Base-by-base conservation (phyloP, 1,284 basidiomycete genomes). In the Austroboletus niveus region DNA sequence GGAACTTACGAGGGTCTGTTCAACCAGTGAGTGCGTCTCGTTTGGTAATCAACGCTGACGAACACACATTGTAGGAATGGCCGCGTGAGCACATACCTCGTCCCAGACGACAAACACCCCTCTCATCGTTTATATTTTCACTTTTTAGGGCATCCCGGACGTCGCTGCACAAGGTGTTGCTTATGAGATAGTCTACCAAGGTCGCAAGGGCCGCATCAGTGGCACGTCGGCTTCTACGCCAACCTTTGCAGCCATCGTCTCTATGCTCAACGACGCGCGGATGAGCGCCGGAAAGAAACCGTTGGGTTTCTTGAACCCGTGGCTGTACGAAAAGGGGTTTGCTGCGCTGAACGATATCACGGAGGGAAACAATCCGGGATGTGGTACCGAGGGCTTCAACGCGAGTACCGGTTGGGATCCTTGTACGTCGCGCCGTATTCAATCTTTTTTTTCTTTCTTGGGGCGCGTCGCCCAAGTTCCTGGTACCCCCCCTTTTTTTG, bases 221-320 rank as follows among this genome's bases (percentile, higher is more conserved):
- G 84, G 83, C 14, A 85, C 84, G 1, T 82, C 80, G 3, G 80
- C 79, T 5, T 3, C 60, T 4, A 2, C 53, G 5, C 60, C 63
- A 3, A 47, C 59, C 1, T 62, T 66, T 45, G 53, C 63, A 0
- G 49, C 61, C 10, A 45, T 87, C 45, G 63, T 87, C 4, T 72
- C 81, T 1, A 73, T 85, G 55, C 68, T 87, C 49, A 87, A 87
- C 59, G 84, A 87, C 57, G 79, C 75, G 2, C 74, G 78, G 17
- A 60, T 80, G n/a, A 65, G 62, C 8, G 61, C 66, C 3, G 73
- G 75, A 0, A 74, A 74, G 55, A 54, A 69, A 10, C 48, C 78
- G 11, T 68, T 84, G 8, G 83, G 82, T 0, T 85, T 84, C 68
- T 68, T 85, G 50, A 85, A 86, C 60, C 83, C 81, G 6, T 72